Conservation (phyloP, 805 yeast genomes). For the Cyberlindnera amylophila region DNA sequence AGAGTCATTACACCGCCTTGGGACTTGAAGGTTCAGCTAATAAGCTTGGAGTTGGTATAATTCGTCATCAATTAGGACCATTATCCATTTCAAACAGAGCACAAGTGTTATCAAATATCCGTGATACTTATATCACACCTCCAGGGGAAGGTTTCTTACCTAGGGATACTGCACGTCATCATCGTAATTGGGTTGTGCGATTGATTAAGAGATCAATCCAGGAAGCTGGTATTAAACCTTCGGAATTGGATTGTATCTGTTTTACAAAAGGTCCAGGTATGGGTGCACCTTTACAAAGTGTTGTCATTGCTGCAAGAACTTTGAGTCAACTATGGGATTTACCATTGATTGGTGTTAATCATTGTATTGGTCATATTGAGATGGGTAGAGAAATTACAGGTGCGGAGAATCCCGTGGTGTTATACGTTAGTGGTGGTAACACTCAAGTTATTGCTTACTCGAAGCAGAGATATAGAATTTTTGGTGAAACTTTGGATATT, state of each 20-base stretch:
- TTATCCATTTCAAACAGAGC: slow-evolving; percentile 59
- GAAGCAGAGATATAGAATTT: slow-evolving; percentile 89
- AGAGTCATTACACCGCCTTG: slow-evolving; percentile 59
- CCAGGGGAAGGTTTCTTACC: slow-evolving; percentile 99
- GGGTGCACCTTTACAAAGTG: slow-evolving; percentile 98
- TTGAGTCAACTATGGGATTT: slow-evolving; percentile 72
- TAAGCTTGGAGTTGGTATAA: slow-evolving; percentile 90
- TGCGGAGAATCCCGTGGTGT: slow-evolving; percentile 95
- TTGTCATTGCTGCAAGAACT: slow-evolving; percentile 89
- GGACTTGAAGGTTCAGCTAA: slow-evolving; percentile 98
- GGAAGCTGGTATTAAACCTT: slow-evolving; percentile 49
- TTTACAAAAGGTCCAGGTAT: slow-evolving; percentile 99
- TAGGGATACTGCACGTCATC: slow-evolving; percentile 95
- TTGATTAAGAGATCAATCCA: slow-evolving; percentile 61
- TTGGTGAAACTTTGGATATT: slow-evolving; percentile 97
- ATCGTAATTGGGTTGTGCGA: slow-evolving; percentile 89
- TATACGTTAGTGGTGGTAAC: slow-evolving; percentile 97
- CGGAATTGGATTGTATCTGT: slow-evolving; percentile 73
- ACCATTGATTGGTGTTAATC: slow-evolving; percentile 93
- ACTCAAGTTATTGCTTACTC: slow-evolving; percentile 98
- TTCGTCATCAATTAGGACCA: slow-evolving; percentile 66
- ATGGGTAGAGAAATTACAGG: slow-evolving; percentile 99
- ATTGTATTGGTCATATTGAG: slow-evolving; percentile 97
- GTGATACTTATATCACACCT: slow-evolving; percentile 94
- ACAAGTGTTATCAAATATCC: slow-evolving; percentile 75